A percentile compares a stretch with the other conserved stretches of the same genome.
phyloP scores from a whole-genome alignment of 805 yeast species.

The Blastobotrys americana region DNA sequence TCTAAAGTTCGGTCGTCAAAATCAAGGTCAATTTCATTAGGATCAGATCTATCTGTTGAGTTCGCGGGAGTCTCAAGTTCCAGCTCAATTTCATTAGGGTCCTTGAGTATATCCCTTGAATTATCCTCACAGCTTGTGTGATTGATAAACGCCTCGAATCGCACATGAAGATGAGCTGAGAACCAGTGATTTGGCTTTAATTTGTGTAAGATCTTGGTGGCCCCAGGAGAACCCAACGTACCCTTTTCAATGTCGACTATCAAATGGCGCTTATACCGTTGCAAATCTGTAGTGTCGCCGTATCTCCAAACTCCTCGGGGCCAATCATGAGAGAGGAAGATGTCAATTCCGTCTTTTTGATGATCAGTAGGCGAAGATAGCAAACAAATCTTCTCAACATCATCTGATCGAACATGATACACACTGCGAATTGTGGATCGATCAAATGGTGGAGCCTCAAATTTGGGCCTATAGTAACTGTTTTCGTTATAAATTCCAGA shows the following conservation, averaged over 20 bases:
- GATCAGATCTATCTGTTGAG: slow-evolving; percentile 15
- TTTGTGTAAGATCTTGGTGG: slow-evolving; percentile 44
- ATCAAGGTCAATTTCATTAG: slow-evolving; percentile 33
- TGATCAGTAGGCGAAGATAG: slow-evolving; percentile 32
- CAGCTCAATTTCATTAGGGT: slow-evolving; percentile 21
- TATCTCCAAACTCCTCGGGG: slow-evolving; percentile 66
- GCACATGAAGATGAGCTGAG: slow-evolving; percentile 82
- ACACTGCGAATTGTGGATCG: slow-evolving; percentile 45
- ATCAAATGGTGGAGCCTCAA: slow-evolving; percentile 45
- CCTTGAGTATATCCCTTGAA: slow-evolving; percentile 12
- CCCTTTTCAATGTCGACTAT: slow-evolving; percentile 51
- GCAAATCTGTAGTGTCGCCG: slow-evolving; percentile 50
- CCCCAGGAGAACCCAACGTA: slow-evolving; percentile 66
- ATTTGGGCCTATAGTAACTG: slow-evolving; percentile 39
- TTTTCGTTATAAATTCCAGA: slow-evolving; percentile 71
- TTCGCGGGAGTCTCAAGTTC: slow-evolving; percentile 30
- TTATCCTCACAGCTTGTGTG: slow-evolving; percentile 26
- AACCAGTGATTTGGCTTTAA: slow-evolving; percentile 72
- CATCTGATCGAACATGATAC: slow-evolving; percentile 64
- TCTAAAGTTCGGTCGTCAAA: slow-evolving; percentile 18
- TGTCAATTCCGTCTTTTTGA: slow-evolving; percentile 37
- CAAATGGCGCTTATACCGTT: slow-evolving; percentile 61
- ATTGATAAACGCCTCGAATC: slow-evolving; percentile 50
- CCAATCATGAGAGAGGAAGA: slow-evolving; percentile 88
- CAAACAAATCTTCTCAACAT: slow-evolving; percentile 47